Conservation (phyloP, 2,329 filamentous ascomycete species). For the Aspergillus jensenii region DNA sequence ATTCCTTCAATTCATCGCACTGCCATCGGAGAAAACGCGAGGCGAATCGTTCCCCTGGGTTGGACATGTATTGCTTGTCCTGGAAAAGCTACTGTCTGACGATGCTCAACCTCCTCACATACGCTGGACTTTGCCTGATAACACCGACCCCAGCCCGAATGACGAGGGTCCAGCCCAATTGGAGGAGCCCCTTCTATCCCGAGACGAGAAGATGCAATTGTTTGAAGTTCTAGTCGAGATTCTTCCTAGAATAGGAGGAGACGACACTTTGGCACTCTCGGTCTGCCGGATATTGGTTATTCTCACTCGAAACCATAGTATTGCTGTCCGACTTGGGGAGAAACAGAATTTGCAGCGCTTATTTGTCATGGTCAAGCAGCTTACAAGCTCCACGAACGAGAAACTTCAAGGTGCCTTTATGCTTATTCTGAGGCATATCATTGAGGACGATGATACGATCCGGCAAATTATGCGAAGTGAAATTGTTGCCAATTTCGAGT, state of each 20-base stretch:
- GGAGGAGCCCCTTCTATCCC: constrained; percentile 62
- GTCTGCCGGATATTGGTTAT: constrained; percentile 82
- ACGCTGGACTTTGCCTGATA: constrained; percentile 63
- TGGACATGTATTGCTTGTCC: constrained; percentile 81
- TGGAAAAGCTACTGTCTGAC: constrained; percentile 86
- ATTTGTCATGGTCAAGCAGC: constrained; percentile 93
- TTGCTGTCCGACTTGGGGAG: constrained; percentile 76
- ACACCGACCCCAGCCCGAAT: constrained; percentile 48
- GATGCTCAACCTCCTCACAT: constrained; percentile 78
- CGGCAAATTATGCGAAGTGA: constrained; percentile 90
- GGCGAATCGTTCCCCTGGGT: constrained; percentile 92
- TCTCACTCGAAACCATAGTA: constrained; percentile 73
- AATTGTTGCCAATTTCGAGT: constrained; percentile 75
- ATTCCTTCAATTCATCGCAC: constrained; percentile 75
- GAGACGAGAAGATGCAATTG: constrained; percentile 67
- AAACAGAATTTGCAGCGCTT: constrained; percentile 86
- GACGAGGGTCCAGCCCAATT: constrained; percentile 57
- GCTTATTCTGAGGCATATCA: constrained; percentile 83
- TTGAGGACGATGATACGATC: constrained; percentile 89
- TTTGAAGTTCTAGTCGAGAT: constrained; percentile 79
- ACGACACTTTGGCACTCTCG: constrained; percentile 79
- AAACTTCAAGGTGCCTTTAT: constrained; percentile 75
- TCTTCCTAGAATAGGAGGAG: constrained; percentile 82
- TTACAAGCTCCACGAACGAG: constrained; percentile 74
- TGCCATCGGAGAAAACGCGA: constrained; percentile 61